Evolutionary conservation across 768 basidiomycete species (phyloP).

Genomic region (Hericium alpestre): DNA sequence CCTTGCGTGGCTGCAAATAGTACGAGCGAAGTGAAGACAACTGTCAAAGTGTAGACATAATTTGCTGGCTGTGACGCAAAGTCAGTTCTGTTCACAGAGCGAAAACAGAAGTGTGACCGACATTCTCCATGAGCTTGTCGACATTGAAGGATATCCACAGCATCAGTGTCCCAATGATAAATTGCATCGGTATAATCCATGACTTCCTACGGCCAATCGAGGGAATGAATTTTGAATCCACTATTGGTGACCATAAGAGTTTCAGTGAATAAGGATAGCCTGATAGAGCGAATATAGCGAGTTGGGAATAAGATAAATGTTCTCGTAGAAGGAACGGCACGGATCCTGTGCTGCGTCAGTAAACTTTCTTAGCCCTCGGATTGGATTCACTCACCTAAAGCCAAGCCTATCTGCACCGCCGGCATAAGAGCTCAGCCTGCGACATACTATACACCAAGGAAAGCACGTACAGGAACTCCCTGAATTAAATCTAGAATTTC

Average conservation of each 20-base stretch:
- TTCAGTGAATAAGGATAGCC: slow-evolving; percentile 96
- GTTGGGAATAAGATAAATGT: slow-evolving; percentile 92
- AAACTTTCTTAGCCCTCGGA: neutral
- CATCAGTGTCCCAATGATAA: slow-evolving; percentile 79
- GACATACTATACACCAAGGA: slow-evolving; percentile 10
- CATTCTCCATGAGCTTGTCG: slow-evolving; percentile 68
- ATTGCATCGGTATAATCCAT: slow-evolving; percentile 98
- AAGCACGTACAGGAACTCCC: slow-evolving; percentile 71
- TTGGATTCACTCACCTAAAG: slow-evolving; percentile 48
- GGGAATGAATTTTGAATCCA: slow-evolving; percentile 79
- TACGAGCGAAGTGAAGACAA: slow-evolving; percentile 81
- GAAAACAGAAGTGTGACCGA: slow-evolving; percentile 25
- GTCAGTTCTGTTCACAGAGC: slow-evolving; percentile 2
- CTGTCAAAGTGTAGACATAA: slow-evolving; percentile 67
- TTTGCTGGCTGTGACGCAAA: slow-evolving; percentile 56
- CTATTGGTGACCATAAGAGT: slow-evolving; percentile 93
- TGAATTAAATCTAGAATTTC: slow-evolving; percentile 39
- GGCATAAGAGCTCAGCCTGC: slow-evolving; percentile 1
- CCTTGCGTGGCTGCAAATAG: slow-evolving; percentile 97
- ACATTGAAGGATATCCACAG: slow-evolving; percentile 66
- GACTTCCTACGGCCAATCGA: slow-evolving; percentile 90
- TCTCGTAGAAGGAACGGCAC: slow-evolving; percentile 93
- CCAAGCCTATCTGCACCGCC: slow-evolving; percentile 61
- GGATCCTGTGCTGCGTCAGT: slow-evolving; percentile 47
- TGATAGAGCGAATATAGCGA: slow-evolving; percentile 87